Evolutionary conservation across 805 yeast genomes (phyloP), one percentile per base, ranked within the genome.

Genomic region (Ogataea naganishii): DNA sequence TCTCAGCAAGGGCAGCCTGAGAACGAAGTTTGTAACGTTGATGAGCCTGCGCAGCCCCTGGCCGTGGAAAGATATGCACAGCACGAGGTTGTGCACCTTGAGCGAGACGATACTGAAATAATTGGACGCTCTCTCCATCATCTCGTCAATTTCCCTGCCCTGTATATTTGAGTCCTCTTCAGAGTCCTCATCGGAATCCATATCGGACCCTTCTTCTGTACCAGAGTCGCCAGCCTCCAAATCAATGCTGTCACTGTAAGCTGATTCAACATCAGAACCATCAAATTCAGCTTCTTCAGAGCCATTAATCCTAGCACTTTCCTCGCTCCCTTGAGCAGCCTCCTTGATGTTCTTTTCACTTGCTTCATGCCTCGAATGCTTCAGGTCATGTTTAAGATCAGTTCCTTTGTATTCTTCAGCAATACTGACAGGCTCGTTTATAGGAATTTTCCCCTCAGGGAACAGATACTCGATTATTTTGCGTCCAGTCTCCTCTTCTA

Each of bases 11-110:
- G 96, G 96, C 29, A 88, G 53, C 7, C 60, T 62, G 32, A 89
- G 60, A 5, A 64, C 66, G 40, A 89, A 75, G 40, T 81, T 72
- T 30, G 82, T 80, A 6, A 89, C 84, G 46, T 88, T 85, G 23
- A 83, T 68, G 33, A 89, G 56, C 40, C 79, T 72, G 43, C 71
- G 60, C 18, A 72, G 63, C 10, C 86, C 83, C 11, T 73, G 74
- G 7, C 92, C 94, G 49, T 75, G 73, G 55, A 83, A 83, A 29
- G 94, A 80, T 16, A 86, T 66, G 30, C 75, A 65, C 11, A 88
- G 48, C n/a, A 59, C 48, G 22, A 72, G 62, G n/a, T 65, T 51
- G 20, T 65, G 61, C 23, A 80, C 44, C 19, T 56, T 60, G 37
- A 89, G 63, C 11, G 69, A 58, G 15, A 74, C 71, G 36, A 88